These are phyloP conservation scores for Taiwanofungus camphoratus DNA, from an alignment of 1,284 basidiomycete genomes.

Conservation along the genomic window DNA sequence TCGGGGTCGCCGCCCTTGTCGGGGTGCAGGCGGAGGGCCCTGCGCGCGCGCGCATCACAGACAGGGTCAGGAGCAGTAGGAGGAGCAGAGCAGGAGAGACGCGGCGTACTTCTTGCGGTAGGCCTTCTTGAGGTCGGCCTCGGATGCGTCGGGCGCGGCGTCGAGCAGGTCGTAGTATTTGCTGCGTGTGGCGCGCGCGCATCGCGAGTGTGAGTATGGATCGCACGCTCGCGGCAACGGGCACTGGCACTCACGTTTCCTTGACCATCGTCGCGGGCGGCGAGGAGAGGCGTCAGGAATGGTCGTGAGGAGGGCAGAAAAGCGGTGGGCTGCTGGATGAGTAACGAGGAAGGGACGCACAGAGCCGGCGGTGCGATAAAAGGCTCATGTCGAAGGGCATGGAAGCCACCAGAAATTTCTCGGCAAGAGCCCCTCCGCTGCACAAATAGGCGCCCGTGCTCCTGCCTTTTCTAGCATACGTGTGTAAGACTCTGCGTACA, in stretches of 20 bases:
- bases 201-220: constrained; percentile 10
- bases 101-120: constrained; percentile 81
- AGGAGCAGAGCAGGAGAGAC: constrained; percentile 7
- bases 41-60: constrained; percentile 29
- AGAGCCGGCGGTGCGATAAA: constrained; percentile 13
- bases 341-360: constrained; percentile 12
- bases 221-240: constrained; percentile 1
- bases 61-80: neutral
- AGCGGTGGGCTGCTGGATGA: constrained; percentile 12
- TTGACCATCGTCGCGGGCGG: constrained; percentile 47
- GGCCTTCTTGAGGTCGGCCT: constrained; percentile 87
- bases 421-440: neutral
- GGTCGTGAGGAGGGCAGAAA: constrained; percentile 16
- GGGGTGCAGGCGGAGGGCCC: constrained; percentile 87
- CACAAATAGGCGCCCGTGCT: constrained; percentile 7
- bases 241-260: constrained; percentile 45
- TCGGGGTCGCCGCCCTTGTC: constrained; percentile 98
- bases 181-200: constrained; percentile 32
- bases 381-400: constrained; percentile 24
- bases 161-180: constrained; percentile 91
- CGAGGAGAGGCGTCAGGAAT: constrained; percentile 6
- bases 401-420: constrained; percentile 36
- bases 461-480: no score
- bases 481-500: no score
- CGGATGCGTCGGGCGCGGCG: constrained; percentile 70